Base-by-base conservation (phyloP, 2,329 filamentous ascomycete genomes). In the Fusarium piperis region DNA sequence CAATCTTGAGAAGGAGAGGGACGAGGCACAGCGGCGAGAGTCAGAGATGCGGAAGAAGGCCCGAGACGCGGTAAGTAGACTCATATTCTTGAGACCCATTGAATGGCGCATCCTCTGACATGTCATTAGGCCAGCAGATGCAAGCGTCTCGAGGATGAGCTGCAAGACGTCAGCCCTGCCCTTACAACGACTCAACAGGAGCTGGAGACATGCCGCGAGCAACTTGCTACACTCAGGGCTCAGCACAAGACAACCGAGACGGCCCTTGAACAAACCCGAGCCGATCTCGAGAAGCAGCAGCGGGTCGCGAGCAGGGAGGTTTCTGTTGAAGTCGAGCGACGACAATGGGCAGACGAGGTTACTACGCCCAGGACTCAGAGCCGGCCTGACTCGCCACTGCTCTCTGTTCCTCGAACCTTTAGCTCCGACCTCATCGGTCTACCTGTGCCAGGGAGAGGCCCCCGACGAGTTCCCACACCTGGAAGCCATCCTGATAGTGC, bases 31-130 rank as follows among this genome's bases (percentile, higher is more conserved):
- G 56, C 91, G 91, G 73, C 91, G 94, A 65, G 96, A 99, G 82
- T 92, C 90, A 6, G 96, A 98, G 39, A 89, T 97, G 82, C 88
- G 96, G 73, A 94, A 92, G 79, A 98, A 97, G 82, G 93, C 94
- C 60, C 89, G 96, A 68, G 96, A 99, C 81, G 87, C 92, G 76
- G 93, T 94, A 86, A 82, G 90, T 83, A 44, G n/a, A 16, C 11
- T 58, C n/a, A 11, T 48, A 46, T 5, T 23, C 35, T 46, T 20
- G 18, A 6, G 10, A 3, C 13, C 20, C 23, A 28, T 15, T 30
- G 8, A 23, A 41, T 44, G 10, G n/a, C 16, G n/a, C 20, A 18
- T 18, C 36, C 60, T 23, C 69, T 76, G 11, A 76, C 71, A 70
- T 77, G 9, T 30, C 44, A 35, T 6, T 65, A 94, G 88, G 93